These are phyloP conservation scores for Alternaria arbusti DNA, from an alignment of 2,329 filamentous ascomycete species.

Conservation along the genomic window DNA sequence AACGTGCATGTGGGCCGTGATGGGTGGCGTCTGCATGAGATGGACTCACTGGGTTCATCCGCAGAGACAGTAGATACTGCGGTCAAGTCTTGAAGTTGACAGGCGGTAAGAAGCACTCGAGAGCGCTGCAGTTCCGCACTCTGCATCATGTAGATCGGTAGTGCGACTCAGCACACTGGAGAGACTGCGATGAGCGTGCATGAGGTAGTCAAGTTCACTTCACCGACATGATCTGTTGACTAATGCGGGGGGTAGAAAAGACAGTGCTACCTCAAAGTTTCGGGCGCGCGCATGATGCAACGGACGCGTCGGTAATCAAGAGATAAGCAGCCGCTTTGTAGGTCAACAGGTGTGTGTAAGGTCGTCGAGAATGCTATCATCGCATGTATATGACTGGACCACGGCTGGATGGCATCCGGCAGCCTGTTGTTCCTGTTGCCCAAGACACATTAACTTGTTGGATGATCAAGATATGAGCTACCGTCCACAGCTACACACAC, in stretches of 20 bases:
- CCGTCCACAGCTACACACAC: not conserved
- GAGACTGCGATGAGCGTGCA: not conserved
- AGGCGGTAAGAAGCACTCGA: not conserved
- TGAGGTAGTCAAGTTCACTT: not conserved
- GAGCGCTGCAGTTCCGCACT: too few species aligned
- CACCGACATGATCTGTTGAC: not conserved
- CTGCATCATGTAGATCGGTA: not conserved
- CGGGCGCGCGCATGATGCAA: not conserved
- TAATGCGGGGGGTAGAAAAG: not conserved
- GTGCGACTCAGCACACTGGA: not conserved
- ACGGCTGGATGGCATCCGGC: not conserved
- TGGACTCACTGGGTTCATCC: not conserved
- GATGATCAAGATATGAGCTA: not conserved
- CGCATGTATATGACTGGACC: not conserved
- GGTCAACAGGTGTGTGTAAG: not conserved
- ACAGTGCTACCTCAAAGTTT: not conserved
- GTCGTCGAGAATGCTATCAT: not conserved
- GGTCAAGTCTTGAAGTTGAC: not conserved
- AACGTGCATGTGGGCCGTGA: not conserved
- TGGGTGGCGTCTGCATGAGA: not conserved
- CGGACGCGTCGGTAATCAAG: rapidly evolving
- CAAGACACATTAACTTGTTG: not conserved
- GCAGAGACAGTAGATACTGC: not conserved
- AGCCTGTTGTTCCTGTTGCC: not conserved
- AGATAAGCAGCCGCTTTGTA: not conserved